Percentiles rank a stretch among this genome's conserved stretches.
phyloP scores from a whole-genome alignment of 202 grass and related monocot species.

The Cymbopogon flexuosus region DNA sequence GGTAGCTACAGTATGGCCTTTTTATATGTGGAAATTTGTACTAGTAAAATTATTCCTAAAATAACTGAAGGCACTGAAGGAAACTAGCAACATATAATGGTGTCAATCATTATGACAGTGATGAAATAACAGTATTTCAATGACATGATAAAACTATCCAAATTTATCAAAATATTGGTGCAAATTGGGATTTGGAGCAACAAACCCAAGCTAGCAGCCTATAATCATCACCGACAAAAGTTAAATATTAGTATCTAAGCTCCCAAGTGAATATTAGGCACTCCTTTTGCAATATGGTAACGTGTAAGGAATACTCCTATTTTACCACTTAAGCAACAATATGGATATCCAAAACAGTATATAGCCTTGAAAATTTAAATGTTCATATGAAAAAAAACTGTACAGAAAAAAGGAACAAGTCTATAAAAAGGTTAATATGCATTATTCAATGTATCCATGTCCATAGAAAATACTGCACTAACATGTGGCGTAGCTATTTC shows the following conservation, averaged over 20 bases:
- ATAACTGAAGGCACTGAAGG: not conserved
- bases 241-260: not conserved
- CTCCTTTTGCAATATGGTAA: not conserved
- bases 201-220: not conserved
- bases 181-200: not conserved
- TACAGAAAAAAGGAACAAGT: not conserved
- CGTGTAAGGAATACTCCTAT: not conserved
- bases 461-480: not conserved
- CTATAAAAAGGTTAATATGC: not conserved
- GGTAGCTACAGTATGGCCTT: not conserved
- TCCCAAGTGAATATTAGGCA: not conserved
- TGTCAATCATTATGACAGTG: not conserved
- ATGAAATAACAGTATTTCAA: not conserved
- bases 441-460: not conserved
- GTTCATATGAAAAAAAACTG: not conserved
- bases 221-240: not conserved
- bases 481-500: conserved; percentile 5
- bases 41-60: not conserved
- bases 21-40: not conserved
- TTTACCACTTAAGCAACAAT: not conserved
- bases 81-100: not conserved
- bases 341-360: not conserved
- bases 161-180: not conserved
- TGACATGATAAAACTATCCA: not conserved
- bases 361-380: not conserved